Evolutionary conservation across 2,329 filamentous ascomycete genomes (phyloP).

Genomic region (Apiospora pterosperma): DNA sequence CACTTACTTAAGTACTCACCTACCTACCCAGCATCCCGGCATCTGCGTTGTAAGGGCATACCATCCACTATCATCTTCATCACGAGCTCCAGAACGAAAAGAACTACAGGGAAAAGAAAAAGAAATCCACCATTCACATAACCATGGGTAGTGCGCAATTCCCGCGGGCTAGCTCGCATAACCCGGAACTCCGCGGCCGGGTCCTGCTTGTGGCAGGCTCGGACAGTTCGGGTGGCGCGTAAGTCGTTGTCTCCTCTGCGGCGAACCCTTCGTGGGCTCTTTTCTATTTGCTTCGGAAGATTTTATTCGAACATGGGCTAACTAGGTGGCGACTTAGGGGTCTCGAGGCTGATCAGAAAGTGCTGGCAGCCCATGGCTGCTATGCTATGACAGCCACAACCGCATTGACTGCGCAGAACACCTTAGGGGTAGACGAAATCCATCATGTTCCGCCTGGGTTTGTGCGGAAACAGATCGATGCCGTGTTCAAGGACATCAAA

Average conservation of each 20-base stretch:
- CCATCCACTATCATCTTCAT: not conserved
- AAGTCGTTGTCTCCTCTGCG: constrained; percentile 33
- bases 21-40: not conserved
- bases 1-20: not conserved
- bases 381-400: constrained; percentile 97
- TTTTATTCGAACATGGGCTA: not conserved
- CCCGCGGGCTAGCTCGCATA: not conserved
- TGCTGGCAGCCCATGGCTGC: constrained; percentile 85
- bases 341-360: constrained; percentile 93
- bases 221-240: constrained; percentile 74
- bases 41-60: no score
- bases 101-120: no score
- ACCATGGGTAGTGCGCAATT: not conserved
- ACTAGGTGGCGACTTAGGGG: constrained; percentile 53
- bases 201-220: constrained; percentile 71
- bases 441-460: constrained; percentile 77
- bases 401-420: constrained; percentile 95
- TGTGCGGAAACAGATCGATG: constrained; percentile 80
- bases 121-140: no score
- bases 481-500: constrained; percentile 78
- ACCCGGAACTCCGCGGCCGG: constrained; percentile 28
- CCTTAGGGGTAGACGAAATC: constrained; percentile 75
- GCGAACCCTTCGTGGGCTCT: not conserved
- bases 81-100: no score
- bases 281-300: not conserved